Evolutionary conservation across 2,329 filamentous ascomycete genomes (phyloP).

Genomic region (Meredithiella fracta): DNA sequence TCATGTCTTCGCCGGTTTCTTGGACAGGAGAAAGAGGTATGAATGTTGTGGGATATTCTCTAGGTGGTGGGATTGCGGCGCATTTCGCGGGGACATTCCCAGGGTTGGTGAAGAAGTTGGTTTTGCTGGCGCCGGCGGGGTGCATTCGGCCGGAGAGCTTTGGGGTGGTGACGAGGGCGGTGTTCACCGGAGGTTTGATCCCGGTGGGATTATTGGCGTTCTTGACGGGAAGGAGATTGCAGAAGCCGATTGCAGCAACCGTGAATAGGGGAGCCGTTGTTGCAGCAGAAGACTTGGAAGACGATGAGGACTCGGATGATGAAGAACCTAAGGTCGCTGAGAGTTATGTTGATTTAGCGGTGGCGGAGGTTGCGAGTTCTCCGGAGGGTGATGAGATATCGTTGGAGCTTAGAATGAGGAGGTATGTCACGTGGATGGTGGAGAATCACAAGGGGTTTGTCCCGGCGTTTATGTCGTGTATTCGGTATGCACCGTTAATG

Average conservation of each 20-base stretch:
- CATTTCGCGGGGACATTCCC: constrained; percentile 62
- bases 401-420: constrained; percentile 31
- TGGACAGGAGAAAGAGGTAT: constrained; percentile 48
- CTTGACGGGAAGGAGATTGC: constrained; percentile 32
- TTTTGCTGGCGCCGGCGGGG: constrained; percentile 66
- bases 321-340: constrained; percentile 16
- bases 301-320: constrained; percentile 8
- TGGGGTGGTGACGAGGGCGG: constrained; percentile 29
- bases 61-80: constrained; percentile 63
- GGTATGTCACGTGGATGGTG: constrained; percentile 43
- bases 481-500: constrained; percentile 37
- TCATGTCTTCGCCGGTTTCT: constrained; percentile 51
- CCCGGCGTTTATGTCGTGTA: constrained; percentile 40
- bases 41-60: constrained; percentile 60
- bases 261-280: constrained; percentile 16
- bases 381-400: constrained; percentile 18
- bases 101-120: constrained; percentile 47
- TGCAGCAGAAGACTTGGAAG: constrained; percentile 3
- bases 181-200: constrained; percentile 39
- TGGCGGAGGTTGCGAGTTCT: constrained; percentile 25
- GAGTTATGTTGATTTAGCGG: constrained; percentile 24
- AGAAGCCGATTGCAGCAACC: constrained; percentile 31
- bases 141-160: constrained; percentile 45
- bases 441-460: constrained; percentile 40
- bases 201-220: constrained; percentile 34